phyloP scores from a whole-genome alignment of 805 yeast genomes.

The Blastobotrys parvus region DNA sequence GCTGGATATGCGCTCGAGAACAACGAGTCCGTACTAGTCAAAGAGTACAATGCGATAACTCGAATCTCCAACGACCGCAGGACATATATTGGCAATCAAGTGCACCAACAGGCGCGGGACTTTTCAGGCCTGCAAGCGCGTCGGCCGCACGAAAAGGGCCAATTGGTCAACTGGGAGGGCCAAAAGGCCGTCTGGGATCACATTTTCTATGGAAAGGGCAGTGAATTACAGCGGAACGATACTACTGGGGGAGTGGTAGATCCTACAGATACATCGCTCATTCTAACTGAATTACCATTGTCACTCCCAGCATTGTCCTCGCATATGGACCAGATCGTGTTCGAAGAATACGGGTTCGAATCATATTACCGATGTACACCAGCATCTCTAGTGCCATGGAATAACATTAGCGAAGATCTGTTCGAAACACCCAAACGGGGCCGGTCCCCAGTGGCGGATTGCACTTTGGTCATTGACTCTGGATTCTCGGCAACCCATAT shows the following conservation, averaged over 20 bases:
- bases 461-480: slow-evolving; percentile 72
- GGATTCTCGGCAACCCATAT: slow-evolving; percentile 87
- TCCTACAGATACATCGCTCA: slow-evolving; percentile 45
- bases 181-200: slow-evolving; percentile 90
- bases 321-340: slow-evolving; percentile 82
- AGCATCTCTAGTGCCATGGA: slow-evolving; percentile 47
- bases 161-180: slow-evolving; percentile 82
- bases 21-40: slow-evolving; percentile 20
- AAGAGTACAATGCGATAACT: slow-evolving; percentile 54
- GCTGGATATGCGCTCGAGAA: slow-evolving; percentile 38
- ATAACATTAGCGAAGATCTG: slow-evolving; percentile 26
- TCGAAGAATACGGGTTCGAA: slow-evolving; percentile 85
- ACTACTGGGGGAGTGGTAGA: slow-evolving; percentile 21
- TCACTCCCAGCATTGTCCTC: slow-evolving; percentile 74
- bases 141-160: slow-evolving; percentile 85
- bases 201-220: slow-evolving; percentile 43
- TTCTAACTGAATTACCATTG: slow-evolving; percentile 74
- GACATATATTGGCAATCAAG: slow-evolving; percentile 63
- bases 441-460: slow-evolving; percentile 37
- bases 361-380: slow-evolving; percentile 59
- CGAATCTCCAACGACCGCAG: slow-evolving; percentile 63
- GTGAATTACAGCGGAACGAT: slow-evolving; percentile 11
- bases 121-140: slow-evolving; percentile 64
- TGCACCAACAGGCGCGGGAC: slow-evolving; percentile 50
- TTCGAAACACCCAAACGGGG: slow-evolving; percentile 13